Evolutionary conservation across 2,329 filamentous ascomycete species (phyloP), one percentile per base, ranked within the genome.

Genomic region (Pyrenochaeta sp.): DNA sequence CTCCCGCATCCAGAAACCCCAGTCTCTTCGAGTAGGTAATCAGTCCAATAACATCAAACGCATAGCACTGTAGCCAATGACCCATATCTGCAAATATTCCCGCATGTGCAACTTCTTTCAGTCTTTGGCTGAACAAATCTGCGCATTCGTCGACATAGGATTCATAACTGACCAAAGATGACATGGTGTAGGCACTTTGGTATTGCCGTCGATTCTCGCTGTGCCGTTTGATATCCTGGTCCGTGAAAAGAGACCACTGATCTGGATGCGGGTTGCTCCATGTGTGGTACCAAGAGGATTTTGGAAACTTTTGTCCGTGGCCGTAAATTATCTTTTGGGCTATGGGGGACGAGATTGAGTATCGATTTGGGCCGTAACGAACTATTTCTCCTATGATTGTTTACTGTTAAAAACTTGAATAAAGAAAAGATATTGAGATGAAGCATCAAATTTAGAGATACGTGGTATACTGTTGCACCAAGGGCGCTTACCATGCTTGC

Each of bases 1-100:
- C 48, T 7, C 63, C 61, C 20, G 32, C 44, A 4, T 61, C 57
- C 14, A 66, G 33, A 4, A 66, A 66, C 2, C 63, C 63, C 33
- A 66, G 48, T 4, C 55, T 32, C 29, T 63, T 60, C 11, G 57
- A 58, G n/a, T 52, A 65, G 0, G 62, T 67, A 29, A 64, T 51
- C 17, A 59, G 20, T 5, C 74, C 74, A 7, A 79, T 65, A 1
- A 78, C 75, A 33, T 79, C 77, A 35, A 79, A 77, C 0, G 76
- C 74, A 37, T 72, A 78, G 33, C 68, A 75, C 30, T 75, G 71
- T 20, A 73, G 40, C 69, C 71, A 74, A 29, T 59, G 55, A 0
- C 64, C 63, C 20, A 69, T 56, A 23, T 73, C 63, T 9, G 48
- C 40, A 11, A 54, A 32, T 2, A 33, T 45, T 17, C 51, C 59